Evolutionary conservation across 225 moss, liverwort and hornwort species (phyloP).

Genomic region (Bryoerythrophyllum caledonicum): DNA sequence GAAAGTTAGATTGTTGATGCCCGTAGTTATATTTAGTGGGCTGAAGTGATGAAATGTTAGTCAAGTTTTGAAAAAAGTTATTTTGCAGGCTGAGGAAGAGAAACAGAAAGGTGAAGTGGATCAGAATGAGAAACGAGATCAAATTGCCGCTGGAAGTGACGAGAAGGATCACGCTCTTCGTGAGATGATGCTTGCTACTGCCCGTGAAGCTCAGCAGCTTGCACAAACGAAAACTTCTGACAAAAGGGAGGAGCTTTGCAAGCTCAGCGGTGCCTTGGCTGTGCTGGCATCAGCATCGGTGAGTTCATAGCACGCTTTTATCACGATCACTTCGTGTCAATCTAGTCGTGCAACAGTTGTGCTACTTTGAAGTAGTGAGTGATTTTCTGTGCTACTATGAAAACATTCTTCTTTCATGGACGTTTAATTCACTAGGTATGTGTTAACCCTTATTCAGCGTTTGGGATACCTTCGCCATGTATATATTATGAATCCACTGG

Average conservation of each 20-base stretch:
- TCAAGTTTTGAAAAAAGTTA: constrained; percentile 20
- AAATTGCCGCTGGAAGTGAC: constrained; percentile 42
- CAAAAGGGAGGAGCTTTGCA: constrained; percentile 89
- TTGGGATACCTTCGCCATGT: constrained; percentile 5
- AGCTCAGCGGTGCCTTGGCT: constrained; percentile 95
- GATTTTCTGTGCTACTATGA: background rate
- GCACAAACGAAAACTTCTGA: constrained; percentile 74
- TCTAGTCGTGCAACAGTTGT: constrained; percentile 6
- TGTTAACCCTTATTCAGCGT: background rate
- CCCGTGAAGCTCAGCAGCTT: constrained; percentile 74
- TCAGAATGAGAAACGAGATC: constrained; percentile 42
- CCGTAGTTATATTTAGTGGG: background rate
- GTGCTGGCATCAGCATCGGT: constrained; percentile 98
- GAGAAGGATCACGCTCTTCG: constrained; percentile 61
- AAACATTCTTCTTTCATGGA: background rate
- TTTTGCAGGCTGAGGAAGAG: constrained; percentile 67
- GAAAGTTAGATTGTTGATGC: background rate
- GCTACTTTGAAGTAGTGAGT: background rate
- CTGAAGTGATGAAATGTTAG: background rate
- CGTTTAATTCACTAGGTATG: background rate
- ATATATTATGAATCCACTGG: constrained; percentile 1
- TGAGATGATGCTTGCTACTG: constrained; percentile 66
- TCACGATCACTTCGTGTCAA: background rate
- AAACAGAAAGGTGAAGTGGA: constrained; percentile 52
- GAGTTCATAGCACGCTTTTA: constrained; percentile 18